Evolutionary conservation across 768 basidiomycete genomes (phyloP).

Genomic region (Daedaleopsis sinensis): DNA sequence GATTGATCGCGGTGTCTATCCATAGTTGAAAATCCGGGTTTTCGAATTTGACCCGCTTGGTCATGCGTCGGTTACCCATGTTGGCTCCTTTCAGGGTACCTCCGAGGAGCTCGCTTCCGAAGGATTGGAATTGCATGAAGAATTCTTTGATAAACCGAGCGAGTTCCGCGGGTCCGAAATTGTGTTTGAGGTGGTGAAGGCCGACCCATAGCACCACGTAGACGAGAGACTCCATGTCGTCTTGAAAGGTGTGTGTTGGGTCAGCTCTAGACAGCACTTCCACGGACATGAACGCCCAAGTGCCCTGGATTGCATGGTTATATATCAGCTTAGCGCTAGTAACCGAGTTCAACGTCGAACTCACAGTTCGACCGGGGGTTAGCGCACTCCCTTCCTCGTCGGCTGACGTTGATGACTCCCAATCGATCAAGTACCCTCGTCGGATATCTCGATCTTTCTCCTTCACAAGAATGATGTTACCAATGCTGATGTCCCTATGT

Average conservation of each 20-base stretch:
- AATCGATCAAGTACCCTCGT: constrained; percentile 12
- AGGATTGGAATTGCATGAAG: background rate
- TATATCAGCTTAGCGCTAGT: background rate
- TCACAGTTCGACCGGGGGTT: background rate
- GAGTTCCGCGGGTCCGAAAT: background rate
- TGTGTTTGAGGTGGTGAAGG: constrained; percentile 5
- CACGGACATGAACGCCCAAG: constrained; percentile 13
- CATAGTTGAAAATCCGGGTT: background rate
- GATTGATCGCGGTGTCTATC: background rate
- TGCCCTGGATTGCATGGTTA: background rate
- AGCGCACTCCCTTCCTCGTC: background rate
- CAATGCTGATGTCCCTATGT: constrained; percentile 14
- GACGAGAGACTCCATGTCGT: constrained; percentile 19
- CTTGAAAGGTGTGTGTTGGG: constrained; percentile 5
- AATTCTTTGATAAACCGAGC: background rate
- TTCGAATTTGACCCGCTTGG: background rate
- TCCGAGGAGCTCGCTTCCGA: background rate
- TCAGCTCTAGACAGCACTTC: background rate
- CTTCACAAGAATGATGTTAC: constrained; percentile 10
- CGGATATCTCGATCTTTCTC: background rate
- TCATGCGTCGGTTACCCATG: background rate
- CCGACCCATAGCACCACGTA: constrained; percentile 14
- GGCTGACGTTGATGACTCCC: constrained; percentile 4
- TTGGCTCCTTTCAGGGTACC: background rate
- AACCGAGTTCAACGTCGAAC: background rate